These are phyloP conservation scores for Populus hybrid DNA, from an alignment of 441 rosid species.

Conservation along the genomic window DNA sequence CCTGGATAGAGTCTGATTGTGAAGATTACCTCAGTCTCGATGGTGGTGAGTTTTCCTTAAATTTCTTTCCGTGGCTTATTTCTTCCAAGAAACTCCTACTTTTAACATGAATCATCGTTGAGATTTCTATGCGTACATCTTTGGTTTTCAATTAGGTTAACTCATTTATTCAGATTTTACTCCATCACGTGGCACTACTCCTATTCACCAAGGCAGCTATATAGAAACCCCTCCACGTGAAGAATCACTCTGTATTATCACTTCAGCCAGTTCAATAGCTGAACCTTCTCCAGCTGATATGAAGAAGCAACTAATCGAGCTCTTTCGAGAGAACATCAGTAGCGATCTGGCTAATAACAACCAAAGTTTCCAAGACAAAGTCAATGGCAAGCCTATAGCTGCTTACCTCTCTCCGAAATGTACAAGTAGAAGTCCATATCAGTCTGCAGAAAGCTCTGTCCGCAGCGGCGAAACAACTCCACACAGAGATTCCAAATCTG, in stretches of 20 bases:
- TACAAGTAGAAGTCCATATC: conserved; percentile 18
- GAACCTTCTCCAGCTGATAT: conserved; percentile 30
- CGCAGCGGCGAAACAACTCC: conserved; percentile 22
- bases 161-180: conserved; percentile 32
- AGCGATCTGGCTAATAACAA: conserved; percentile 9
- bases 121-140: not conserved
- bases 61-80: not conserved
- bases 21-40: conserved; percentile 61
- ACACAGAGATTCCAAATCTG: not conserved
- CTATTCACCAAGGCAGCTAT: conserved; percentile 33
- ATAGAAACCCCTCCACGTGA: conserved; percentile 17
- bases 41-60: conserved; percentile 41
- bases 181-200: conserved; percentile 35
- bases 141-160: conserved; percentile 1
- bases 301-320: conserved; percentile 57
- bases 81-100: not conserved
- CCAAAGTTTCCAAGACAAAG: conserved; percentile 13
- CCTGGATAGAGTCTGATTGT: conserved; percentile 56
- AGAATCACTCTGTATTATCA: conserved; percentile 12
- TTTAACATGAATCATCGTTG: not conserved
- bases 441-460: conserved; percentile 20
- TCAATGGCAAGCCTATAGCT: conserved; percentile 16
- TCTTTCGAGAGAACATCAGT: conserved; percentile 43
- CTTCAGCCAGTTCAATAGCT: conserved; percentile 15
- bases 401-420: conserved; percentile 17